Base-by-base conservation (phyloP, 352 stramenopile genomes). In the Globisporangium nodosum region DNA sequence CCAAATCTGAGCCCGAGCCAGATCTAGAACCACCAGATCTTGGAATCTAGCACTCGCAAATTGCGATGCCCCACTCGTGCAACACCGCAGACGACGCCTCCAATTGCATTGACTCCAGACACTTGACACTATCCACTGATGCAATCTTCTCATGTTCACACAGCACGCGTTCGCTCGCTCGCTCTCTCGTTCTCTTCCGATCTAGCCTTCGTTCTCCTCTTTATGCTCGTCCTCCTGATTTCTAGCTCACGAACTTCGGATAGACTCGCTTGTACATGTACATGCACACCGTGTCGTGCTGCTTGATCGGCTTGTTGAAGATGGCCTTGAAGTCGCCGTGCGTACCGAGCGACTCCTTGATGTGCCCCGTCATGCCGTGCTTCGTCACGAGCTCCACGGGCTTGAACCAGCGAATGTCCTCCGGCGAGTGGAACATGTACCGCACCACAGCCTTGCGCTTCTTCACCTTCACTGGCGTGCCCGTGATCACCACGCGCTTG, bases 181-280 rank as follows among this genome's bases (percentile, higher is more conserved):
- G 24, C 24, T 24, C 21, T 24, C 21, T 27, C 24, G 24, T 1
- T 27, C 24, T 27, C 24, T 27, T 27, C 24, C 24, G 24, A 27
- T 35, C 31, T 9, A 9, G 31, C 31, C 31, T 35, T 35, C 5
- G 8, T 9, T 35, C 31, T 11, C 31, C 31, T 35, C 31, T 11
- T 7, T 7, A 11, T 9, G 31, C 31, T 35, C 31, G 31, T 35
- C 31, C 8, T 9, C 12, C 33, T 39, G 33, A 12, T 39, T 39
- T 69, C 49, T 39, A 85, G 71, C 78, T 85, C 63, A 87, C 79
- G 64, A 91, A 98, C 78, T 99, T 99, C 50, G 97, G 97, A 76
- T 98, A 99, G 20, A 99, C 90, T 56, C 97, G 87, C 82, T 99
- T 99, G 88, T 99, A 99, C 63, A 99, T 76, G 53, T 96, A 88